A percentile compares a stretch with the other conserved stretches of the same genome.
phyloP scores from a whole-genome alignment of 2,329 filamentous ascomycete genomes.

The Microsporum audouinii region DNA sequence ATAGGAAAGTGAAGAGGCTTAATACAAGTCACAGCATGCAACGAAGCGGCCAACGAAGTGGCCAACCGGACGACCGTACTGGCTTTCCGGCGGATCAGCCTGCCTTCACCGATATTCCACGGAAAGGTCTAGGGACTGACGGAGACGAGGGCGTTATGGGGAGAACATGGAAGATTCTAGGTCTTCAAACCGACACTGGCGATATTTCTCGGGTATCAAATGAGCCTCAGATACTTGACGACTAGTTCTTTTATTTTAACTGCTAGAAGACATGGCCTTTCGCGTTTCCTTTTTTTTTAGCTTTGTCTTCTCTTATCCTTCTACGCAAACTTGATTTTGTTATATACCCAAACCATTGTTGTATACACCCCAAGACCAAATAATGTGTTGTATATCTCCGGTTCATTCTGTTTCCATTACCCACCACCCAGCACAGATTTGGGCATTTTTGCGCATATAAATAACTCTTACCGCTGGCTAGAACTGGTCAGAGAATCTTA shows the following conservation, averaged over 20 bases:
- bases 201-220: neutral
- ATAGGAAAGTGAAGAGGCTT: slow-evolving; percentile 25
- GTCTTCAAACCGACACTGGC: slow-evolving; percentile 22
- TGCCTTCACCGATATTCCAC: neutral
- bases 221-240: neutral
- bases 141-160: slow-evolving; percentile 27
- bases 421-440: neutral
- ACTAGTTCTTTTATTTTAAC: neutral
- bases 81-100: neutral
- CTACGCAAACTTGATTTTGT: neutral
- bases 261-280: too few species aligned
- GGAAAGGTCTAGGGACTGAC: slow-evolving; percentile 17
- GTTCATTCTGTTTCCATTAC: neutral
- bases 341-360: neutral
- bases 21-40: neutral
- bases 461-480: neutral
- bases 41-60: neutral
- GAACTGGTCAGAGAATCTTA: neutral
- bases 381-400: neutral
- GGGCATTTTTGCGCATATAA: neutral
- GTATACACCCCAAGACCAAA: neutral
- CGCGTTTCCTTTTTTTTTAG: neutral
- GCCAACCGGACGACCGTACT: neutral
- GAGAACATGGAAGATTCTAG: slow-evolving; percentile 31
- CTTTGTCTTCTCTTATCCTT: neutral